Evolutionary conservation across 2,329 filamentous ascomycete genomes (phyloP), one percentile per base, ranked within the genome.

Genomic region (Thielaviopsis cerberus): DNA sequence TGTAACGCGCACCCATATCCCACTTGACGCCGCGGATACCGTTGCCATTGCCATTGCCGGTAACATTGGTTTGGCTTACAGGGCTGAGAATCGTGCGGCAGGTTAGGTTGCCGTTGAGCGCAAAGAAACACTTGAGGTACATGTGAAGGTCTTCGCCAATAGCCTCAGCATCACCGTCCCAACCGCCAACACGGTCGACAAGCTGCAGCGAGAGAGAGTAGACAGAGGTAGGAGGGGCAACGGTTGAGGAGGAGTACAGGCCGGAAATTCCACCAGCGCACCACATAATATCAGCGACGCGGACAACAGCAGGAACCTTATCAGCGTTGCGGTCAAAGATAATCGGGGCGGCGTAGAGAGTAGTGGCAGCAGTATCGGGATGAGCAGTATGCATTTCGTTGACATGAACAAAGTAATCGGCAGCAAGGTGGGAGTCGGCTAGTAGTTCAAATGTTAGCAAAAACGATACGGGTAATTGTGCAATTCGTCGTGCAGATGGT

Each of bases 101-200:
- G 13, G 80, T 81, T 57, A 87, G 66, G 65, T 86, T 81, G 2
- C 84, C 84, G 61, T 83, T 84, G 20, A 86, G 75, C 0, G 82
- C 81, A 63, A 87, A 87, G 71, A 87, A 87, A 67, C 82, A 86
- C 72, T 87, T 87, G 62, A 87, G 74, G 66, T 85, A 85, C 84
- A 87, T 87, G 71, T 88, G 84, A 65, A 87, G 69, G 65, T 87
- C 84, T 68, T 88, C 84, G 51, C 84, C 84, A 63, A 88, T 87
- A 22, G 84, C 83, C 61, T 85, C 83, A 1, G 79, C 75, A 55
- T 79, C 82, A 57, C 79, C 78, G 65, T 87, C 84, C 84, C 83
- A 88, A 25, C 84, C 84, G 10, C 82, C 81, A 27, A 86, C 83
- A 26, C 78, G 75, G 64, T 86, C 82, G 48, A 83, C 77, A 17